Percentiles rank a stretch among this genome's conserved stretches.
These are phyloP conservation scores for Boletus reticuloceps DNA, from an alignment of 768 basidiomycete species.

Conservation along the genomic window DNA sequence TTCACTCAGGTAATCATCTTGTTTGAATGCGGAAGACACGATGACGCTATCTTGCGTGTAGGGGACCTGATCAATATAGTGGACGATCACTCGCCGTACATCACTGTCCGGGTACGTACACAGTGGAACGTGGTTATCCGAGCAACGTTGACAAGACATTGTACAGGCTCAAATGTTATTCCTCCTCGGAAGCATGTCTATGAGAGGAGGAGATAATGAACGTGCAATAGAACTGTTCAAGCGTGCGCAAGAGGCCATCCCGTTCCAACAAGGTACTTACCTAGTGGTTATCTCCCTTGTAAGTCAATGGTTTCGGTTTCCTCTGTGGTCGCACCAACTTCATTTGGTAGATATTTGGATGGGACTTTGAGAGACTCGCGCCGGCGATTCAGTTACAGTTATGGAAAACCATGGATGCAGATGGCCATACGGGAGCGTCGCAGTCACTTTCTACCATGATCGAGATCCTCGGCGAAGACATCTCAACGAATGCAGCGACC, in stretches of 20 bases:
- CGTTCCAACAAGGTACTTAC: neutral
- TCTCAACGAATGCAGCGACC: too few species aligned
- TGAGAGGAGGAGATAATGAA: neutral
- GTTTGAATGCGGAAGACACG: neutral
- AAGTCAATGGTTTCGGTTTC: fast-evolving
- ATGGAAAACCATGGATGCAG: too few species aligned
- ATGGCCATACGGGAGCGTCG: neutral
- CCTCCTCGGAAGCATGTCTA: neutral
- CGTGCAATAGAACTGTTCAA: neutral
- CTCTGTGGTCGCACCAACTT: neutral
- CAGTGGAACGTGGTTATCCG: neutral
- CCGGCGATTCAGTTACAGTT: neutral
- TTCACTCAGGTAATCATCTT: neutral
- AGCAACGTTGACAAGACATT: neutral
- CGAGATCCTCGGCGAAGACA: too few species aligned
- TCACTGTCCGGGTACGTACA: too few species aligned
- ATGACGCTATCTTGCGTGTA: too few species aligned
- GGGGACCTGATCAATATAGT: too few species aligned
- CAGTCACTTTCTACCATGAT: too few species aligned
- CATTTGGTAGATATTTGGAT: conserved; percentile 6
- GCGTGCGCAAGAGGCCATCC: neutral
- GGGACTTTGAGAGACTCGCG: conserved; percentile 11
- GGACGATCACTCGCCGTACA: too few species aligned
- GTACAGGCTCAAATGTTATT: neutral
- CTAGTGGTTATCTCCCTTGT: neutral